A percentile compares a stretch with the other conserved stretches of the same genome.
Conservation (phyloP, 2,329 filamentous ascomycete species). For the Ophiostoma populinum region DNA sequence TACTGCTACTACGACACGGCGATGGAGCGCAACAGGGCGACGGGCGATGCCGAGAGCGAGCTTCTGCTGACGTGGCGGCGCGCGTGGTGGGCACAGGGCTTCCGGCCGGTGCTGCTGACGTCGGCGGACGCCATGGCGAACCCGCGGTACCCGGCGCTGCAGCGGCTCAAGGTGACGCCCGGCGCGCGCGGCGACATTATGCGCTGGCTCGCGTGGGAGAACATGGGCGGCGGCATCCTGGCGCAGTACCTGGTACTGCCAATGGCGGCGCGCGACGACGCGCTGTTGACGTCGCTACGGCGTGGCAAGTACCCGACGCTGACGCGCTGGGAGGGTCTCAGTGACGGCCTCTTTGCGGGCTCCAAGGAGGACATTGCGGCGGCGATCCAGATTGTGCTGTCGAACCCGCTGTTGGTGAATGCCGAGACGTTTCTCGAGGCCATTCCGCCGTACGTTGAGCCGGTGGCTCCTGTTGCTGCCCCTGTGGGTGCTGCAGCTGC, state of each 20-base stretch:
- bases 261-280: slow-evolving; percentile 61
- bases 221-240: slow-evolving; percentile 72
- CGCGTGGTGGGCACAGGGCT: slow-evolving; percentile 92
- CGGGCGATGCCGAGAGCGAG: slow-evolving; percentile 56
- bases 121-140: slow-evolving; percentile 69
- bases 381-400: slow-evolving; percentile 43
- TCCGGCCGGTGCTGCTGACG: slow-evolving; percentile 67
- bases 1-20: slow-evolving; percentile 83
- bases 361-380: slow-evolving; percentile 44
- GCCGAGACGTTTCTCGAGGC: slow-evolving; percentile 47
- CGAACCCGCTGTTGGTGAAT: slow-evolving; percentile 33
- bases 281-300: slow-evolving; percentile 54
- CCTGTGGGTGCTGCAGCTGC: background rate
- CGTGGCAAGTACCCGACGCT: slow-evolving; percentile 57
- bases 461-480: background rate
- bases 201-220: slow-evolving; percentile 84
- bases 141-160: slow-evolving; percentile 56
- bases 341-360: slow-evolving; percentile 57
- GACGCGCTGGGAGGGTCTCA: slow-evolving; percentile 57
- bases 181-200: slow-evolving; percentile 53
- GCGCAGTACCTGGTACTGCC: slow-evolving; percentile 67
- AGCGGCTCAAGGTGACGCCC: slow-evolving; percentile 41
- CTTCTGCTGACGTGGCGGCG: slow-evolving; percentile 75
- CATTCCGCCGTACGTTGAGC: slow-evolving; percentile 20
- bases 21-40: slow-evolving; percentile 40